Conservation (phyloP, 805 yeast species). For the Lipomyces starkeyi region DNA sequence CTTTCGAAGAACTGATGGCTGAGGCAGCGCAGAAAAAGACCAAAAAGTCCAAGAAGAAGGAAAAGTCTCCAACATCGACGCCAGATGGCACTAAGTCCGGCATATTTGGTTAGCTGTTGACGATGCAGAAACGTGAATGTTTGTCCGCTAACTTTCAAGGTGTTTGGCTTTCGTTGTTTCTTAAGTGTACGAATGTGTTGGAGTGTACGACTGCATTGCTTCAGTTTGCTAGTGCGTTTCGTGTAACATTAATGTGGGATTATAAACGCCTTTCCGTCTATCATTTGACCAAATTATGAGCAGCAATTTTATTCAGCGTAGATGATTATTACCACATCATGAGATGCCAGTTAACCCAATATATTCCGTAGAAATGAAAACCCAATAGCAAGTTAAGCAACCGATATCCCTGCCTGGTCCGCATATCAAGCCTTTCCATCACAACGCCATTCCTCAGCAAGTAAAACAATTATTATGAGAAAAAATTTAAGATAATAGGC, state of each 20-base stretch:
- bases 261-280: neutral
- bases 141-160: neutral
- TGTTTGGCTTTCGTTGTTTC: neutral
- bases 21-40: slow-evolving; percentile 72
- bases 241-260: neutral
- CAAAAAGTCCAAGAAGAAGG: slow-evolving; percentile 53
- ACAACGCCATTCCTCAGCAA: neutral
- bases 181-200: neutral
- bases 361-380: neutral
- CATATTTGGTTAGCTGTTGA: slow-evolving; percentile 1
- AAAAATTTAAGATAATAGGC: too few species aligned
- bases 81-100: slow-evolving; percentile 6
- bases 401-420: neutral
- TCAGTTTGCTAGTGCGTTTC: neutral
- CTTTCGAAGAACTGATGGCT: slow-evolving; percentile 90
- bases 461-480: neutral
- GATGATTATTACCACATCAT: neutral
- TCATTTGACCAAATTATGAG: neutral
- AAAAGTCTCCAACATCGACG: slow-evolving; percentile 14
- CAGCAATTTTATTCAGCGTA: neutral
- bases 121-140: neutral
- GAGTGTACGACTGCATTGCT: neutral
- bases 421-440: neutral
- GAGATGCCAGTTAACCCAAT: neutral
- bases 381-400: neutral